Evolutionary conservation across 768 basidiomycete species (phyloP).

Genomic region (Amanita pallidorosea): DNA sequence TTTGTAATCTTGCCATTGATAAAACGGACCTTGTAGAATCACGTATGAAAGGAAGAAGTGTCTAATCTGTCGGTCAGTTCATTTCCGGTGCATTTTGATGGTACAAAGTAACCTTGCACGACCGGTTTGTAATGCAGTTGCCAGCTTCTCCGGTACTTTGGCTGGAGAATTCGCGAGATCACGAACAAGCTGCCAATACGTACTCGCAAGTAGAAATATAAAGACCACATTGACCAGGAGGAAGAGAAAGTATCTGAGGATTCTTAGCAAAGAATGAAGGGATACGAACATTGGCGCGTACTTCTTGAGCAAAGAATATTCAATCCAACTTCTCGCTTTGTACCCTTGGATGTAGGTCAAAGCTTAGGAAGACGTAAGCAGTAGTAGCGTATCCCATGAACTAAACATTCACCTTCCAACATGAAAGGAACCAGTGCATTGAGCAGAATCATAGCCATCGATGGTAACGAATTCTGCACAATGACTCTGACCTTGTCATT

Average conservation of each 20-base stretch:
- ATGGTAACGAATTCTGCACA: slow-evolving; percentile 91
- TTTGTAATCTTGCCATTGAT: slow-evolving; percentile 2
- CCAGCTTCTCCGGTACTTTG: slow-evolving; percentile 90
- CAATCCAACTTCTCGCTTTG: slow-evolving; percentile 84
- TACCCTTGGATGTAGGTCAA: slow-evolving; percentile 89
- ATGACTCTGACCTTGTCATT: slow-evolving; percentile 75
- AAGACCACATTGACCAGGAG: slow-evolving; percentile 88
- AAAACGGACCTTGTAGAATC: slow-evolving; percentile 58
- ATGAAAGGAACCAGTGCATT: slow-evolving; percentile 86
- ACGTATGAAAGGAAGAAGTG: slow-evolving; percentile 84
- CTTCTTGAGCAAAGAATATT: slow-evolving; percentile 90
- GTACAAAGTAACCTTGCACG: slow-evolving; percentile 43
- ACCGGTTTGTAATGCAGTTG: slow-evolving; percentile 69
- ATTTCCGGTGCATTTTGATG: slow-evolving; percentile 2
- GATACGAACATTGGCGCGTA: slow-evolving; percentile 20
- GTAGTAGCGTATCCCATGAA: neutral
- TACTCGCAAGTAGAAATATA: slow-evolving; percentile 86
- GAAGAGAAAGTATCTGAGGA: slow-evolving; percentile 81
- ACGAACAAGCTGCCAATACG: slow-evolving; percentile 83
- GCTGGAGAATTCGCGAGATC: slow-evolving; percentile 91
- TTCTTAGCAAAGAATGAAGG: slow-evolving; percentile 4
- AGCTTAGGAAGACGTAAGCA: slow-evolving; percentile 18
- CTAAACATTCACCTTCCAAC: slow-evolving; percentile 53
- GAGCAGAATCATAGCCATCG: slow-evolving; percentile 79
- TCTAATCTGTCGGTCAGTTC: slow-evolving; percentile 18